Percentiles rank a stretch among this genome's conserved stretches.
Evolutionary conservation across 2,329 filamentous ascomycete genomes (phyloP).

Genomic region (Diaporthe helianthi): DNA sequence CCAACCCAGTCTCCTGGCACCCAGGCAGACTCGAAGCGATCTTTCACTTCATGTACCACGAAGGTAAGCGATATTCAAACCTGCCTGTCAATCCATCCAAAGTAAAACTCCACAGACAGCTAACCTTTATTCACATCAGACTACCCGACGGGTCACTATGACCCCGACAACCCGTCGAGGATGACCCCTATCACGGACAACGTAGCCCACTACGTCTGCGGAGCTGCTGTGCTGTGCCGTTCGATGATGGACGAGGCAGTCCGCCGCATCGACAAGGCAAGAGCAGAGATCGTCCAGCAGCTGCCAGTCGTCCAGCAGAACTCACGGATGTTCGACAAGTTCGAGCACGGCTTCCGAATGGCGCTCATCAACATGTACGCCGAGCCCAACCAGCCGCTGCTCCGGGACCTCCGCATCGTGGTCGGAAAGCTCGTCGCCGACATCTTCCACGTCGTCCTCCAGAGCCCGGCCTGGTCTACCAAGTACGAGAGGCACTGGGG

Average conservation of each 20-base stretch:
- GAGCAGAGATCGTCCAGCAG: constrained; percentile 52
- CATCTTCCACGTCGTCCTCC: constrained; percentile 37
- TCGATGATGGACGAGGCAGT: constrained; percentile 49
- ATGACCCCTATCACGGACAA: constrained; percentile 37
- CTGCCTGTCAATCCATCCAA: no score
- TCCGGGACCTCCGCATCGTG: constrained; percentile 38
- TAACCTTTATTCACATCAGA: constrained; percentile 29
- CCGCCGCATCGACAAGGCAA: constrained; percentile 61
- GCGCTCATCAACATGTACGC: constrained; percentile 39
- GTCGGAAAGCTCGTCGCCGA: constrained; percentile 40
- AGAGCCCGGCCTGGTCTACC: constrained; percentile 34
- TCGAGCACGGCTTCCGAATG: constrained; percentile 38
- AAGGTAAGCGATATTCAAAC: constrained; percentile 24
- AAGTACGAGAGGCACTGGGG: constrained; percentile 20
- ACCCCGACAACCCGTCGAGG: constrained; percentile 33
- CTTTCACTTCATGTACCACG: constrained; percentile 42
- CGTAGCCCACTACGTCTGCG: constrained; percentile 40
- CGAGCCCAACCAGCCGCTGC: constrained; percentile 36
- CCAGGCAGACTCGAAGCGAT: constrained; percentile 36
- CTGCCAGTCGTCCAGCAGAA: constrained; percentile 24
- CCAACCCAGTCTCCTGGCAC: constrained; percentile 35
- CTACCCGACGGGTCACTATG: constrained; percentile 34
- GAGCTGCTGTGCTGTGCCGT: constrained; percentile 37
- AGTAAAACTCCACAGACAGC: neutral
- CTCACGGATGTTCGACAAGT: constrained; percentile 29